Percentiles rank a stretch among this genome's conserved stretches.
phyloP scores from a whole-genome alignment of 768 basidiomycete species.

The Goffeauzyma gilvescens region DNA sequence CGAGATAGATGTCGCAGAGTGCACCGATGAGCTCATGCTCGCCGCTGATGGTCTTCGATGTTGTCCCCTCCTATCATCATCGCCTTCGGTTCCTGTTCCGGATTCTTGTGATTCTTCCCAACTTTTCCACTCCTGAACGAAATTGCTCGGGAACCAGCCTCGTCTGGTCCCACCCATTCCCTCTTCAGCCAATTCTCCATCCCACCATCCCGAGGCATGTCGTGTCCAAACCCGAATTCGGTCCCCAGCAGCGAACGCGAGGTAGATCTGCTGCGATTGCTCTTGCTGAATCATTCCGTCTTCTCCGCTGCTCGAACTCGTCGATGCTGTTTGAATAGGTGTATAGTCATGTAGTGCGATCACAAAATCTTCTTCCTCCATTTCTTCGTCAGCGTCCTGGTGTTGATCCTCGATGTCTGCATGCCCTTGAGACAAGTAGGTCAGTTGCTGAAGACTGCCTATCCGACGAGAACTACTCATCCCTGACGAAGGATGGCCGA shows the following conservation, averaged over 20 bases:
- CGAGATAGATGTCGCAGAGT: neutral
- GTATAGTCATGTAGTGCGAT: conserved; percentile 79
- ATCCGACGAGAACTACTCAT: no score
- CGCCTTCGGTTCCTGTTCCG: conserved; percentile 13
- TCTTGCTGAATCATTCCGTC: no score
- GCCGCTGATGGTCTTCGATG: no score
- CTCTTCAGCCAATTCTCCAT: conserved; percentile 50
- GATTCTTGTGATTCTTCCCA: conserved; percentile 5
- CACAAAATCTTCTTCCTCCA: conserved; percentile 56
- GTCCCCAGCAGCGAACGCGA: conserved; percentile 75
- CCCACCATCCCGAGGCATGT: conserved; percentile 92
- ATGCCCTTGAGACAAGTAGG: no score
- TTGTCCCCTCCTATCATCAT: conserved; percentile 2
- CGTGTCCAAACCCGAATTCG: conserved; percentile 76
- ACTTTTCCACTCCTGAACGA: conserved; percentile 38
- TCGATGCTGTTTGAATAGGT: conserved; percentile 43
- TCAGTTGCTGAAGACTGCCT: no score
- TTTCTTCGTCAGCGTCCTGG: no score
- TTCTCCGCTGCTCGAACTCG: no score
- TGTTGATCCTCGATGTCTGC: no score
- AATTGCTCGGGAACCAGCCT: conserved; percentile 98
- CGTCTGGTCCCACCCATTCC: conserved; percentile 34
- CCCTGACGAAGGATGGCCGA: no score
- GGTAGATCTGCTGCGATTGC: conserved; percentile 57
- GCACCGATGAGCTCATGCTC: neutral